A percentile compares a stretch with the other conserved stretches of the same genome.
phyloP scores from a whole-genome alignment of 208 protist species.

The Leishmania braziliensis region DNA sequence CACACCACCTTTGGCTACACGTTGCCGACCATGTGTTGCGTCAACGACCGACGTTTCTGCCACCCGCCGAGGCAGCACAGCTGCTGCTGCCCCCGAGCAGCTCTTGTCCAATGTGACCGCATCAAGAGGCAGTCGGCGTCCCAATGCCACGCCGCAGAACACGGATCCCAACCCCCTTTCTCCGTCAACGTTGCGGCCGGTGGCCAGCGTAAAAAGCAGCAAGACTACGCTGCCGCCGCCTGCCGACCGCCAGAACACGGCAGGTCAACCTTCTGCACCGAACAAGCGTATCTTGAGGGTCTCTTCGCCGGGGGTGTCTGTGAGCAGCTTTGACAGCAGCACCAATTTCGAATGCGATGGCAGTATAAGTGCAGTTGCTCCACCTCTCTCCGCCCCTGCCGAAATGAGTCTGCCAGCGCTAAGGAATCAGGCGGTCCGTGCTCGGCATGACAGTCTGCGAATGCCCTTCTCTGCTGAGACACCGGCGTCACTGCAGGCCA shows the following conservation, averaged over 20 bases:
- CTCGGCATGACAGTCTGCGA: not conserved
- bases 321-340: constrained; percentile 4
- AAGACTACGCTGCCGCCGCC: too few relatives aligned
- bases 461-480: not conserved
- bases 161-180: not conserved
- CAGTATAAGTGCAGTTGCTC: not conserved
- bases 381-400: constrained; percentile 9
- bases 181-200: not conserved
- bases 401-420: constrained; percentile 2
- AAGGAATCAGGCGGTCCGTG: not conserved
- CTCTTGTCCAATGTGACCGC: not conserved
- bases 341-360: not conserved
- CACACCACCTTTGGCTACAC: not conserved
- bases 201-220: not conserved
- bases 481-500: constrained; percentile 1
- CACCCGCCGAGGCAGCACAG: not conserved
- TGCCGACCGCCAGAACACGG: not conserved
- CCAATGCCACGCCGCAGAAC: not conserved
- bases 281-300: not conserved
- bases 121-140: not conserved
- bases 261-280: not conserved
- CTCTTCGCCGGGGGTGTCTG: constrained; percentile 2
- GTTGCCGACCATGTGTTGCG: not conserved
- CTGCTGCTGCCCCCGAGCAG: not conserved
- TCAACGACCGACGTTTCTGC: not conserved